Evolutionary conservation across 345 rosid species (phyloP).

Genomic region (Salix udensis): DNA sequence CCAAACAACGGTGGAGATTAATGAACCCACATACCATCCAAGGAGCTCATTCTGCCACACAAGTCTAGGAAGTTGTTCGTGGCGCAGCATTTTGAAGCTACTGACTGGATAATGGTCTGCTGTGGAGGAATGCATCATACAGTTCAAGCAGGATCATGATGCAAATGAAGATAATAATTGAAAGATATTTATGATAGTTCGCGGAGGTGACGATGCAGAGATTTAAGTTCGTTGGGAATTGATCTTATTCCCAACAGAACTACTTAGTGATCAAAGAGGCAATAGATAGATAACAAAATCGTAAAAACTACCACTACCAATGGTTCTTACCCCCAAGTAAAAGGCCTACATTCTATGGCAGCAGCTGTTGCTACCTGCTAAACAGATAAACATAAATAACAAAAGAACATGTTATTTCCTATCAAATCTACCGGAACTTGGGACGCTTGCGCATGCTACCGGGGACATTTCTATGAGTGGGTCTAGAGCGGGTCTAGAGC

Average conservation of each 20-base stretch:
- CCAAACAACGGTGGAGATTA: background rate
- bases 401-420: background rate
- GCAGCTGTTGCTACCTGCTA: background rate
- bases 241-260: background rate
- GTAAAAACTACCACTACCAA: background rate
- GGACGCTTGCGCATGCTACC: constrained; percentile 33
- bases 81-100: background rate
- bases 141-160: background rate
- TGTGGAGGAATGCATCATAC: background rate
- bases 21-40: background rate
- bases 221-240: background rate
- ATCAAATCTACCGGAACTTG: constrained; percentile 24
- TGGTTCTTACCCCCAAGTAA: background rate
- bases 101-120: background rate
- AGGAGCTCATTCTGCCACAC: background rate
- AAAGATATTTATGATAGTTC: background rate
- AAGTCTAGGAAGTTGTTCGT: background rate
- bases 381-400: background rate
- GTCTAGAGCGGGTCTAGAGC: constrained; percentile 31
- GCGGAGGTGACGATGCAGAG: background rate
- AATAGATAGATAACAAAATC: background rate
- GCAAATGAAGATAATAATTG: background rate
- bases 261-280: background rate
- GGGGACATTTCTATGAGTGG: background rate
- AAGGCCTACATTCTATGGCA: background rate